These are phyloP conservation scores for Excoecaria agallocha DNA, from an alignment of 345 rosid genomes.

Conservation along the genomic window DNA sequence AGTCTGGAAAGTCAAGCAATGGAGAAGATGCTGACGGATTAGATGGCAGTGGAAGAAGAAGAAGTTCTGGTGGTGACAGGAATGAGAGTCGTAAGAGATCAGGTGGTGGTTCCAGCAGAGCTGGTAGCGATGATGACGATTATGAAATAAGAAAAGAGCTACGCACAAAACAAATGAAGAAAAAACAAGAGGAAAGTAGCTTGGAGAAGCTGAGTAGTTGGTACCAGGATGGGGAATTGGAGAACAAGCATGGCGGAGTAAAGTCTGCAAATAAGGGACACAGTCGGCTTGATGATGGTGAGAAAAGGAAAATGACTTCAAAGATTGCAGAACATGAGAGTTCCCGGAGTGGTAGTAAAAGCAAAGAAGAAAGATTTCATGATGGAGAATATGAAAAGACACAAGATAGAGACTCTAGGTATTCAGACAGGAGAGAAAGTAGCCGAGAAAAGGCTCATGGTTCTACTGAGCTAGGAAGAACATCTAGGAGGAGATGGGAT, in stretches of 20 bases:
- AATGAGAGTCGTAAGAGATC: conserved; percentile 62
- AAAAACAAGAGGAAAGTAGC: conserved; percentile 86
- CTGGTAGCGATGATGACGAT: conserved; percentile 67
- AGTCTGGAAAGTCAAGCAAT: conserved; percentile 50
- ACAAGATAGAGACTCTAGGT: conserved; percentile 55
- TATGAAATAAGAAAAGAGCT: conserved; percentile 46
- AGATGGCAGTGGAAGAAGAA: conserved; percentile 51
- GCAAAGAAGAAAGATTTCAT: conserved; percentile 62
- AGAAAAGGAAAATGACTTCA: conserved; percentile 48
- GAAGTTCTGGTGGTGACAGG: conserved; percentile 55
- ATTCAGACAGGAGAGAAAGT: conserved; percentile 67
- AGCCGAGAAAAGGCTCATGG: conserved; percentile 67
- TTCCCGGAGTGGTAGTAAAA: conserved; percentile 53
- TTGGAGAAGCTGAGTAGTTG: conserved; percentile 81
- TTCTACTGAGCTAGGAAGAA: conserved; percentile 56
- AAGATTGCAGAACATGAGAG: conserved; percentile 61
- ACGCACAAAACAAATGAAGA: conserved; percentile 60
- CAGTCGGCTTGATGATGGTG: conserved; percentile 49
- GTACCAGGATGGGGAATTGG: conserved; percentile 91
- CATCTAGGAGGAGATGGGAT: conserved; percentile 86
- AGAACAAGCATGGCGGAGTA: conserved; percentile 56
- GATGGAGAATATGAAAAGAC: conserved; percentile 52
- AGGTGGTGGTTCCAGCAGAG: conserved; percentile 43
- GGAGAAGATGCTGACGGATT: conserved; percentile 57
- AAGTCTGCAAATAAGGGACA: conserved; percentile 51